Conservation (phyloP, 352 stramenopile genomes). For the Halophytophthora polymorphica region DNA sequence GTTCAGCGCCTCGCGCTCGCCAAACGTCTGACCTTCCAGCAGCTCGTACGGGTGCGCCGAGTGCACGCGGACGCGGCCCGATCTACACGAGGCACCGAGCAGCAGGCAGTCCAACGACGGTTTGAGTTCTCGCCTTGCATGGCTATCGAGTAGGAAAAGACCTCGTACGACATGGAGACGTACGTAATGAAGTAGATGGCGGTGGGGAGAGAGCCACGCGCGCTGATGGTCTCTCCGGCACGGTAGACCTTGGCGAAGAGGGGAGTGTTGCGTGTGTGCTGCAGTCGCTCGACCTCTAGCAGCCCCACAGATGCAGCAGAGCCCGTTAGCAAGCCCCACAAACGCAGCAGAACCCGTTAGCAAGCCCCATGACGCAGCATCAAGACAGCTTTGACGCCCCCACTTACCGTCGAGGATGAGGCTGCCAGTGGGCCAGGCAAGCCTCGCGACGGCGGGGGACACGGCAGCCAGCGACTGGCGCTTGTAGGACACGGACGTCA, state of each 20-base stretch:
- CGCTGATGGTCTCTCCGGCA: conserved; percentile 60
- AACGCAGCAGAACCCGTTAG: too few relatives aligned
- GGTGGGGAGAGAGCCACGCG: conserved; percentile 55
- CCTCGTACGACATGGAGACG: conserved; percentile 3
- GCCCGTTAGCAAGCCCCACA: not conserved
- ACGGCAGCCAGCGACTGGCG: conserved; percentile 61
- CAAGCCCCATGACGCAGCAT: too few relatives aligned
- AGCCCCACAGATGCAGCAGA: not conserved
- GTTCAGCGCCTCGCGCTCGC: conserved; percentile 61
- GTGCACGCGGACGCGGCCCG: conserved; percentile 59
- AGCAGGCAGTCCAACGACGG: not conserved
- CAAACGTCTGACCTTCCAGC: conserved; percentile 49
- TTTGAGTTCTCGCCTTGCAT: not conserved
- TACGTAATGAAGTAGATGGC: conserved; percentile 84
- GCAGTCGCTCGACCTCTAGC: conserved; percentile 27
- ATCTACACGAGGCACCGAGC: conserved; percentile 23
- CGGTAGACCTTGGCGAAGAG: conserved; percentile 71
- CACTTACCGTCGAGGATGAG: conserved; percentile 65
- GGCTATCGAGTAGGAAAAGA: not conserved
- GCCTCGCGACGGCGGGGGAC: conserved; percentile 48
- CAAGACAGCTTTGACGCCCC: too few relatives aligned
- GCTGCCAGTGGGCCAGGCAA: conserved; percentile 51
- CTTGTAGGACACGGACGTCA: conserved; percentile 81
- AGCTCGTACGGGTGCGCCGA: conserved; percentile 64
- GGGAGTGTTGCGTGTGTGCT: conserved; percentile 69